These are phyloP conservation scores for Fraxinus platypoda DNA, from an alignment of 305 asterid species.

Conservation along the genomic window DNA sequence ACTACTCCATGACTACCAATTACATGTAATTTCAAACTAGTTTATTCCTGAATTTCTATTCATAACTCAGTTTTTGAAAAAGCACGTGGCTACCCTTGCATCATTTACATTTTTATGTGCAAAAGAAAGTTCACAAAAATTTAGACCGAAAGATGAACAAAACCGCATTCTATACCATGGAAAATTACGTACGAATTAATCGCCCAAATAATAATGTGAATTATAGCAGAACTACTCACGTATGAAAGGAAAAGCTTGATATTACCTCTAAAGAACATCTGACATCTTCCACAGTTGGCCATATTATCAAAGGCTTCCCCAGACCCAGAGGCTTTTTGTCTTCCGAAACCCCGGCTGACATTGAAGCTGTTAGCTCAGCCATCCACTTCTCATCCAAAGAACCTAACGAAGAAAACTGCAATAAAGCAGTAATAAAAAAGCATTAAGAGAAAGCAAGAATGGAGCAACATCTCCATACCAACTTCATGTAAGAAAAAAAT, in stretches of 20 bases:
- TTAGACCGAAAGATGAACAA: background rate
- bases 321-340: constrained; percentile 74
- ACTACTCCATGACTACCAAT: background rate
- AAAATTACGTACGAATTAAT: background rate
- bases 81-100: background rate
- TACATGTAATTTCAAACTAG: background rate
- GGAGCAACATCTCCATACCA: constrained; percentile 19
- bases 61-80: background rate
- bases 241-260: background rate
- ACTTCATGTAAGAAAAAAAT: background rate
- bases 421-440: constrained; percentile 20
- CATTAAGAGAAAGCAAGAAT: constrained; percentile 21
- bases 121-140: background rate
- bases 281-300: constrained; percentile 95
- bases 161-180: background rate
- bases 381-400: constrained; percentile 98
- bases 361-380: constrained; percentile 76
- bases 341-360: constrained; percentile 81
- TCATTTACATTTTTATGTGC: background rate
- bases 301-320: constrained; percentile 78
- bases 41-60: background rate
- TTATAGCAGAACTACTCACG: background rate
- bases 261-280: constrained; percentile 90
- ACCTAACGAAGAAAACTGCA: constrained; percentile 93
- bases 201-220: background rate